Evolutionary conservation across 306 rosid species (phyloP), one percentile per base, ranked within the genome.

Genomic region (Biancaea sappan): DNA sequence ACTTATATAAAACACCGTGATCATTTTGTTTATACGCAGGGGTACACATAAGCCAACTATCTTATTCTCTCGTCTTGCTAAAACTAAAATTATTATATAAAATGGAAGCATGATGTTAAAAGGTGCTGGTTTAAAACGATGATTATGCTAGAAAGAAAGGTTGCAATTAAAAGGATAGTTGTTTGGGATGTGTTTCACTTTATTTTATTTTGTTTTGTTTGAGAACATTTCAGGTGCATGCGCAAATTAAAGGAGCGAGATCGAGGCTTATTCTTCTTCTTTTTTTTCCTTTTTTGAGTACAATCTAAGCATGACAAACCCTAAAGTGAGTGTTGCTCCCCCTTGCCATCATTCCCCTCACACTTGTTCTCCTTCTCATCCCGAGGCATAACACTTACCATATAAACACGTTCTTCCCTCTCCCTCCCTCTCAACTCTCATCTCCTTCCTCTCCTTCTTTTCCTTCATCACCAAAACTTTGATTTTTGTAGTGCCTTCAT

Each of bases 341-440:
- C 66, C 75, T 91, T 83, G 79, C 86, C 91, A 94, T 94, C 97
- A 94, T 91, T 91, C 87, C 96, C 82, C 94, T 94, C 96, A 91
- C 96, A n/a, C 88, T 84, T 80, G 93, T 91, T 86, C 88, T 71
- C 75, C 86, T 74, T 84, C 89, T 74, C 86, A 82, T 84, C 93
- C 93, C 96, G 82, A 93, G 84, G 89, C 88, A 79, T 46, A 86
- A 76, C 83, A 75, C 81, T 87, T 77, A 73, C 88, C 87, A 81
- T 61, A 60, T 90, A 87, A 77, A 79, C 92, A 84, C 75, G 77
- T 88, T 64, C 29, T 81, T 86, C 81, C 77, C 87, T 78, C 83
- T 69, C 46, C 12, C 22, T 50, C 59, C n/a, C n/a, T n/a, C n/a
- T n/a, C 68, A 46, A 38, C 72, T 73, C 50, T 64, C 77, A 77